phyloP scores from a whole-genome alignment of 805 yeast genomes.

The Cyberlindnera xishuangbannaensis region DNA sequence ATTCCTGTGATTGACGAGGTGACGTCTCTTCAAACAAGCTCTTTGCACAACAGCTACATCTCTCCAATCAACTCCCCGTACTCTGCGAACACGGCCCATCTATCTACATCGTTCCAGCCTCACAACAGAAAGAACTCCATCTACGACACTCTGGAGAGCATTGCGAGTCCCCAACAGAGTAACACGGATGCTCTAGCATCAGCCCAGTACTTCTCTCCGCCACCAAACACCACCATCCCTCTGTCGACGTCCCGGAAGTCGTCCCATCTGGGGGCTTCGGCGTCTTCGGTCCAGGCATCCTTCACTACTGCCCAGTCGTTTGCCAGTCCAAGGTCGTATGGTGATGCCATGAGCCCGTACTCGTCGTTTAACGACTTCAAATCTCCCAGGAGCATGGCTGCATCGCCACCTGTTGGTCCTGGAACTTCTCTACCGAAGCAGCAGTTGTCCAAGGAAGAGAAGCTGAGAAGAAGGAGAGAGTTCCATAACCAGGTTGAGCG shows the following conservation, averaged over 20 bases:
- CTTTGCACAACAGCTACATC: conserved; percentile 13
- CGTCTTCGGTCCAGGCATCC: conserved; percentile 7
- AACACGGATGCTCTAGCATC: conserved; percentile 8
- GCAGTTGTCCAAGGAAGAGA: conserved; percentile 54
- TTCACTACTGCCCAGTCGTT: conserved; percentile 7
- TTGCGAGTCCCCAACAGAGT: conserved; percentile 16
- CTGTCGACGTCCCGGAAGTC: conserved; percentile 7
- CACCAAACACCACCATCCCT: conserved; percentile 15
- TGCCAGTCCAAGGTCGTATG: conserved; percentile 16
- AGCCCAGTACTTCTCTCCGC: conserved; percentile 24
- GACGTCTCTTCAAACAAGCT: conserved; percentile 1
- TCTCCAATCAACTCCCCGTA: conserved; percentile 23
- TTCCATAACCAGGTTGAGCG: conserved; percentile 94
- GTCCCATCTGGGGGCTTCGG: conserved; percentile 4
- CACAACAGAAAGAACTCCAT: conserved; percentile 21
- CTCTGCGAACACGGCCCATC: conserved; percentile 9
- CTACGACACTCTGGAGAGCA: conserved; percentile 22
- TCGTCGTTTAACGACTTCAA: conserved; percentile 24
- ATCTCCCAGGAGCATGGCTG: conserved; percentile 28
- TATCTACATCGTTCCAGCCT: conserved; percentile 18
- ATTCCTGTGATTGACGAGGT: too few species aligned
- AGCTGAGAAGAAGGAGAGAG: conserved; percentile 72
- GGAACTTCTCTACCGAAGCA: conserved; percentile 26
- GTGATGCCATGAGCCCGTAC: conserved; percentile 24
- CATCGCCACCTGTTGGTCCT: conserved; percentile 23